Conservation (phyloP, 2,329 filamentous ascomycete genomes). For the Aureobasidium zeae region DNA sequence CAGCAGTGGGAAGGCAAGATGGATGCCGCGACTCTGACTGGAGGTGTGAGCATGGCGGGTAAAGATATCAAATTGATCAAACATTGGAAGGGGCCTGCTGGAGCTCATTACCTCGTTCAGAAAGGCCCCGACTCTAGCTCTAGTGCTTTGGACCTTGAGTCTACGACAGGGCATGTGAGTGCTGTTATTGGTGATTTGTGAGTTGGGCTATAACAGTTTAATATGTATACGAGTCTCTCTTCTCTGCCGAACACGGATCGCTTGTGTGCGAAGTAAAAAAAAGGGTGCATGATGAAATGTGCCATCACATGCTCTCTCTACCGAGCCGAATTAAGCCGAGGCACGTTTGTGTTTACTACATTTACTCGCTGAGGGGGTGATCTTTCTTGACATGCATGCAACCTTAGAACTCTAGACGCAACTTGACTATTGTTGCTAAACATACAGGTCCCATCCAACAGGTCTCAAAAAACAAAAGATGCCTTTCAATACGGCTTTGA, state of each 20-base stretch:
- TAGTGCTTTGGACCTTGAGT: slow-evolving; percentile 29
- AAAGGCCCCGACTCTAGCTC: slow-evolving; percentile 31
- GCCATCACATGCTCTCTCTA: slow-evolving; percentile 3
- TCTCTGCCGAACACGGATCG: too few relatives aligned
- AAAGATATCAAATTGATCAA: slow-evolving; percentile 29
- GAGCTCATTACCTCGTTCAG: slow-evolving; percentile 29
- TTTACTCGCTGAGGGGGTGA: background rate
- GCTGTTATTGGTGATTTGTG: slow-evolving; percentile 21
- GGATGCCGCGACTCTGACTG: slow-evolving; percentile 30
- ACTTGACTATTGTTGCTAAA: too few relatives aligned
- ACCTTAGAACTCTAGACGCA: too few relatives aligned
- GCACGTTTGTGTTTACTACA: too few relatives aligned
- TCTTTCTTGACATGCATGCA: too few relatives aligned
- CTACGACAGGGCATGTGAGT: slow-evolving; percentile 22
- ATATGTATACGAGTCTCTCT: too few relatives aligned
- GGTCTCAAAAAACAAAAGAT: slow-evolving; percentile 32
- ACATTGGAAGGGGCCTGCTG: slow-evolving; percentile 23
- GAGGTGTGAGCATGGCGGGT: slow-evolving; percentile 32
- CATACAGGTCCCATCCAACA: too few relatives aligned
- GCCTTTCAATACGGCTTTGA: slow-evolving; percentile 57
- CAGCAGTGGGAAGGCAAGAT: slow-evolving; percentile 35
- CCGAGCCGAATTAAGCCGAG: slow-evolving; percentile 5
- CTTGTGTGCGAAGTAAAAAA: background rate
- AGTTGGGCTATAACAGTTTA: too few relatives aligned
- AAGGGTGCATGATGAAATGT: too few relatives aligned